Evolutionary conservation across 2,329 filamentous ascomycete genomes (phyloP).

Genomic region (Ophiostoma perfectum): DNA sequence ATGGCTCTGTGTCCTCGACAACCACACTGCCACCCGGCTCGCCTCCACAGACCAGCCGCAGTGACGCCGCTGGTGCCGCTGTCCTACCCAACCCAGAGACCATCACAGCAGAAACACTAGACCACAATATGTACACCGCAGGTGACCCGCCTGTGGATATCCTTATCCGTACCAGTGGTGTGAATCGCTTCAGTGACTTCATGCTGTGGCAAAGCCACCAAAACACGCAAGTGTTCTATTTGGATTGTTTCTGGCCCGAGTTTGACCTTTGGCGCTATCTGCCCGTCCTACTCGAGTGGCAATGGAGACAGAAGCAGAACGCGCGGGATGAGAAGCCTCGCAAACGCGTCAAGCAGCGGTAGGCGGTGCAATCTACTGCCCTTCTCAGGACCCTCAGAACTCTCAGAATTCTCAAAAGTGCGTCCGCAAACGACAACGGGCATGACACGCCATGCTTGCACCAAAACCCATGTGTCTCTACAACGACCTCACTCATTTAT

Average conservation of each 20-base stretch:
- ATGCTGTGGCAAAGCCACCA: constrained; percentile 99
- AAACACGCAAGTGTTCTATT: constrained; percentile 84
- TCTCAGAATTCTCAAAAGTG: neutral
- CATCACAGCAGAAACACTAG: constrained; percentile 77
- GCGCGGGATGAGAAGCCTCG: constrained; percentile 46
- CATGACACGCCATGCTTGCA: neutral
- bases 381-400: neutral
- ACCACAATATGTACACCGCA: constrained; percentile 81
- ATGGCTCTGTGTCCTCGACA: constrained; percentile 55
- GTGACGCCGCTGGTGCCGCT: constrained; percentile 34
- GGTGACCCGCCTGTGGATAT: constrained; percentile 83
- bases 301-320: constrained; percentile 57
- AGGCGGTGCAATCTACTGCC: neutral
- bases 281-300: constrained; percentile 89
- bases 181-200: constrained; percentile 89
- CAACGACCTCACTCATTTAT: neutral
- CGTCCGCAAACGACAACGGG: neutral
- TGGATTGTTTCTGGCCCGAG: constrained; percentile 90
- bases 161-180: constrained; percentile 85
- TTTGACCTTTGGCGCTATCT: constrained; percentile 93
- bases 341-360: constrained; percentile 34
- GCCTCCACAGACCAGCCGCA: constrained; percentile 38
- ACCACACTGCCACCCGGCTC: constrained; percentile 52
- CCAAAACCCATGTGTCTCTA: neutral
- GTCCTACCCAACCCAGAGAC: constrained; percentile 68